Conservation (phyloP, 805 yeast genomes). For the Monosporozyma unispora region DNA sequence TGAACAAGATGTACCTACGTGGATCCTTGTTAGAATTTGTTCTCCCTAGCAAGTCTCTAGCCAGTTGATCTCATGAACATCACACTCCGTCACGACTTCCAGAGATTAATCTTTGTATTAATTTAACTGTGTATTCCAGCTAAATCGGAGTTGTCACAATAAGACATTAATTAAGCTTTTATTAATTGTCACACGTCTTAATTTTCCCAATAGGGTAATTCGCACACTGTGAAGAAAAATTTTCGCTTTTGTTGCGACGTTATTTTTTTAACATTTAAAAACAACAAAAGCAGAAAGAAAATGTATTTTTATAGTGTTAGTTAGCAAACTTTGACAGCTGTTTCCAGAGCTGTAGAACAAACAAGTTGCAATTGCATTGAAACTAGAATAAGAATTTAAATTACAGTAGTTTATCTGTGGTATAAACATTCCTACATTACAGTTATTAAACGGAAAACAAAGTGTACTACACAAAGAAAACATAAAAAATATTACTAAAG, state of each 20-base stretch:
- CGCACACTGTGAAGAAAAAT: not conserved
- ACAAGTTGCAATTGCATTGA: not conserved
- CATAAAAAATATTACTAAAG: not conserved
- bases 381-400: not conserved
- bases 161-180: not conserved
- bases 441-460: not conserved
- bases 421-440: not conserved
- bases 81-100: too few species aligned
- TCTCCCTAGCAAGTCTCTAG: constrained; percentile 22
- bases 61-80: constrained; percentile 13
- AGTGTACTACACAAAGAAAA: not conserved
- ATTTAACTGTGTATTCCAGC: too few species aligned
- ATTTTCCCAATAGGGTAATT: not conserved
- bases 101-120: too few species aligned
- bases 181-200: not conserved
- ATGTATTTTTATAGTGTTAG: not conserved
- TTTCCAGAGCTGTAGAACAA: not conserved
- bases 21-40: constrained; percentile 25
- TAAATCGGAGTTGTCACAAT: constrained; percentile 1
- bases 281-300: not conserved
- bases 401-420: not conserved
- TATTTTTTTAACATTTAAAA: not conserved
- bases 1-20: constrained; percentile 16
- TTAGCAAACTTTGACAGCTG: not conserved
- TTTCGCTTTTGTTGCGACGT: constrained; percentile 1